These are phyloP conservation scores for Pseudozyma pruni DNA, from an alignment of 1,284 basidiomycete species.

Conservation along the genomic window DNA sequence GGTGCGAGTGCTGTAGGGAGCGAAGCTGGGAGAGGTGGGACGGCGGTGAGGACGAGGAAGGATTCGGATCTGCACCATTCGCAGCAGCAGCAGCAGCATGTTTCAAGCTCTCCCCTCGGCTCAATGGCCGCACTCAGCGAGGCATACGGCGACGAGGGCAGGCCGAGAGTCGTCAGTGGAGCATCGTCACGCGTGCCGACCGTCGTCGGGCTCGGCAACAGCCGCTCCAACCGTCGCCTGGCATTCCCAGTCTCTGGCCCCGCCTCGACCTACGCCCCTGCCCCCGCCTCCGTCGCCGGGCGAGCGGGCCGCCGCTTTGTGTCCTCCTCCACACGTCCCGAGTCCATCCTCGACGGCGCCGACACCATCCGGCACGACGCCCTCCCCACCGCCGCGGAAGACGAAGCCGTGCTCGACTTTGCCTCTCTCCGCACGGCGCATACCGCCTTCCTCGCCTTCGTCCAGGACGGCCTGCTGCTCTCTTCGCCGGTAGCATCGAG, in stretches of 20 bases:
- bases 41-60: conserved; percentile 15
- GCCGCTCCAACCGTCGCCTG: conserved; percentile 12
- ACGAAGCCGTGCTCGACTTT: conserved; percentile 73
- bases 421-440: conserved; percentile 83
- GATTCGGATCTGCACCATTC: conserved; percentile 19
- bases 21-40: conserved; percentile 3
- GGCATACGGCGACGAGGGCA: conserved; percentile 21
- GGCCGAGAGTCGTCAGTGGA: conserved; percentile 21
- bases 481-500: conserved; percentile 75
- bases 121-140: conserved; percentile 27
- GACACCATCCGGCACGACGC: conserved; percentile 21
- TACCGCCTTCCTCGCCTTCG: conserved; percentile 80
- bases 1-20: conserved; percentile 1
- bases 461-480: conserved; percentile 82
- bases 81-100: conserved; percentile 1
- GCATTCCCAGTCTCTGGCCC: conserved; percentile 47
- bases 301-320: conserved; percentile 31
- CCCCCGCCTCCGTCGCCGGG: conserved; percentile 3
- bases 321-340: conserved; percentile 34
- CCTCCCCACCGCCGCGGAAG: conserved; percentile 43
- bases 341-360: conserved; percentile 29
- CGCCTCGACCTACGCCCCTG: conserved; percentile 11
- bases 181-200: conserved; percentile 21
- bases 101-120: conserved; percentile 14
- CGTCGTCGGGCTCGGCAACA: conserved; percentile 12